A percentile compares a stretch with the other conserved stretches of the same genome.
Evolutionary conservation across 345 rosid species (phyloP).

Genomic region (Eucalyptus coolabah): DNA sequence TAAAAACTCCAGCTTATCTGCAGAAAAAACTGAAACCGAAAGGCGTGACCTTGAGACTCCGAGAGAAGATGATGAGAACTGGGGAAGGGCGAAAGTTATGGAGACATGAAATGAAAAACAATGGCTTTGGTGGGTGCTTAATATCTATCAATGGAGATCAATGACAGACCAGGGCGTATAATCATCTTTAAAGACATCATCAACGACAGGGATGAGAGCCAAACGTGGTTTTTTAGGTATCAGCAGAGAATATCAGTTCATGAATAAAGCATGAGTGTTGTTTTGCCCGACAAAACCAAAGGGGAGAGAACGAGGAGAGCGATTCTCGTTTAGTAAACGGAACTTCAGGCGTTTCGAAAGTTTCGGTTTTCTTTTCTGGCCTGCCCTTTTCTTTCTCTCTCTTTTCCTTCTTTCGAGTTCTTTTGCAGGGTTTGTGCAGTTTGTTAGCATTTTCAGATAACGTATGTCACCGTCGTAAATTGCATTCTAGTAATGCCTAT

Average conservation of each 20-base stretch:
- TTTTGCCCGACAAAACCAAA: background rate
- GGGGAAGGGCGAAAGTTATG: background rate
- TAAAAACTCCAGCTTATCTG: background rate
- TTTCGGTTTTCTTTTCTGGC: background rate
- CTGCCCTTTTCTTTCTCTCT: background rate
- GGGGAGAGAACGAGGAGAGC: background rate
- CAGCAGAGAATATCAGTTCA: background rate
- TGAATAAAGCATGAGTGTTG: background rate
- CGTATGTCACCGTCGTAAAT: background rate
- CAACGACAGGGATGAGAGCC: background rate
- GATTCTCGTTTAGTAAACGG: background rate
- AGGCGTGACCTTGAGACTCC: background rate
- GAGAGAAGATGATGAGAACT: background rate
- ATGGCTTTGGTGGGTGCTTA: background rate
- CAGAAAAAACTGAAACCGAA: background rate
- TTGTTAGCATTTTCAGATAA: background rate
- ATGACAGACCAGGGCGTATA: fast-evolving
- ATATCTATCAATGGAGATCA: background rate
- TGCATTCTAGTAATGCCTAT: background rate
- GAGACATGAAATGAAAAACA: background rate
- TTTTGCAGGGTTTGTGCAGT: background rate
- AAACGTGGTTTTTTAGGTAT: background rate
- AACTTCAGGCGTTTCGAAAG: background rate
- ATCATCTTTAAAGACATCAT: background rate
- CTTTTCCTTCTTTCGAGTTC: background rate